Base-by-base conservation (phyloP, 202 grass and related monocot genomes). In the Musa balbisiana region DNA sequence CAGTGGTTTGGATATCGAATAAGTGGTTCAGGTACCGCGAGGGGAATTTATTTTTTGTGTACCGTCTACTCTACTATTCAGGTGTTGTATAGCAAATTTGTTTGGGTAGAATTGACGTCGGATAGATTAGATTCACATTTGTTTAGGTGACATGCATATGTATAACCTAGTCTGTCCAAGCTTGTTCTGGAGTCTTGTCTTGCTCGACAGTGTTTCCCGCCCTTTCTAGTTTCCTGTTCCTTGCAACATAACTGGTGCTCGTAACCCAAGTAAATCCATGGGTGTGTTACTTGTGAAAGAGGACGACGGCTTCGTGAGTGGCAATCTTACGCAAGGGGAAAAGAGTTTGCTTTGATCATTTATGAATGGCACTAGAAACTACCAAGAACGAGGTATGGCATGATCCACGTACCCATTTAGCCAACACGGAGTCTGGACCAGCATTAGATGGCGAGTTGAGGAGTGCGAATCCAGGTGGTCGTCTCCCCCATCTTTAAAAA, bases 41-140 rank as follows among this genome's bases (percentile, higher is more conserved):
- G 29, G 64, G 25, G 27, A 14, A 25, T 43, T 25, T 17, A 33
- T 67, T 67, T 67, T 33, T 33, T 67, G 64, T 67, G 64, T 67
- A 67, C 27, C 24, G 43, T 33, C 25, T 17, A 33, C 29, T 14
- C 58, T 75, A 55, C 24, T 2, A 76, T 33, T 14, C 25, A 9
- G 33, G 24, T 67, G 64, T 43, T 67, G 64, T 67, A 67, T 67
- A 67, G 64, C 64, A 67, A 33, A 67, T 67, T 67, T 29, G 64
- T 43, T 29, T 8, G 11, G 15, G 56, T 59, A 67, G 64, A 33
- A 14, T 67, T 67, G 25, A 43, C 33, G 64, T 67, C 64, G 27
- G 63, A 12, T 66, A 66, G 63, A 66, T 66, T 66, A 66, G 63
- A 66, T 66, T 29, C 55, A 60, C 17, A 60, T 60, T 43, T 60